Evolutionary conservation across 306 rosid species (phyloP), one percentile per base, ranked within the genome.

Genomic region (Fragaria ananassa): DNA sequence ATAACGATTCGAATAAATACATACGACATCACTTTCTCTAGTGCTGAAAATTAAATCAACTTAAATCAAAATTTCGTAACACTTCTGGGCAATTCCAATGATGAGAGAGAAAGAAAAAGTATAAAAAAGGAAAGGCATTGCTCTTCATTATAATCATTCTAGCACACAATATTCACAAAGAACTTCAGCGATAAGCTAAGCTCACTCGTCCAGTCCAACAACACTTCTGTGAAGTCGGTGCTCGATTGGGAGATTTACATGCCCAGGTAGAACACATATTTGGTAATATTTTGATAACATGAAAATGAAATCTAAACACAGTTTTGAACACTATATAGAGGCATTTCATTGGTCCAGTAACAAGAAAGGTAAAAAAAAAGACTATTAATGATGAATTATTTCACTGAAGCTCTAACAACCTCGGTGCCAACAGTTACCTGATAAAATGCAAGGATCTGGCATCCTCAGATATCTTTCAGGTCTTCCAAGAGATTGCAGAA

Each of bases 361-460:
- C 47, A 37, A 64, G 47, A 65, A 5, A 18, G n/a, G 25, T 8
- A 54, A 54, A 5, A 51, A 50, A 17, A 51, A 17, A 18, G 12
- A 8, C 25, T 65, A 37, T 15, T 64, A 37, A 10, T 8, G n/a
- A 23, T 9, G 47, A 39, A 5, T 65, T 39, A 15, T 46, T 37
- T 13, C 15, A 64, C 12, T 35, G 45, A 64, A 35, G 23, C 69
- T 64, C 21, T 58, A 11, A 60, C 18, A 60, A 2, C 37, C 66
- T 5, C 8, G 14, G 42, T 34, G 44, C 46, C 23, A 64, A 64
- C 6, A 64, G 35, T 34, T 35, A 31, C 69, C 44, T 35, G 25
- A 64, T 63, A 4, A 64, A 64, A 64, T 64, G 69, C 69, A 35
- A 64, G n/a, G 66, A 64, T 15, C 4, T 61, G 45, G 69, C 69